phyloP scores from a whole-genome alignment of 495 filamentous ascomycete genomes.

The Entonaema liquescens region DNA sequence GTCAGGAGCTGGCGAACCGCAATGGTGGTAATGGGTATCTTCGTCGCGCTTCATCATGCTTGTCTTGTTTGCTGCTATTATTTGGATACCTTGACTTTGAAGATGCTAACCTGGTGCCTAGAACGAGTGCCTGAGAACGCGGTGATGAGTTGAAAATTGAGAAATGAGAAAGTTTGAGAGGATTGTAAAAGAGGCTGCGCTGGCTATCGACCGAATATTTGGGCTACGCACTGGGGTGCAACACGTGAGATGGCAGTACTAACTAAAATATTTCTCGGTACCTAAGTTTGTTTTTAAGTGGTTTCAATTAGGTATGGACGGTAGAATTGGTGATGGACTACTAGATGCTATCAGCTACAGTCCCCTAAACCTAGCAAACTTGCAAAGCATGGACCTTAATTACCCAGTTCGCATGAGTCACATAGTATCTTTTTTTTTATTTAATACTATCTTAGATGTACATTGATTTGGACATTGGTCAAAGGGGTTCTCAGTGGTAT shows the following conservation, averaged over 20 bases:
- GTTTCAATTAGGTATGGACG: neutral
- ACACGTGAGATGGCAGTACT: neutral
- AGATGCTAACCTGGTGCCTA: neutral
- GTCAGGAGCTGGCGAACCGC: neutral
- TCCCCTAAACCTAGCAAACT: neutral
- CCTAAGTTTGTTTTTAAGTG: neutral
- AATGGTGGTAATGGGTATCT: neutral
- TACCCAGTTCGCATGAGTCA: neutral
- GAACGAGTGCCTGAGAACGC: neutral
- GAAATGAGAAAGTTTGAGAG: neutral
- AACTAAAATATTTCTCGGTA: neutral
- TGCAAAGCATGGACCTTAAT: slow-evolving; percentile 4
- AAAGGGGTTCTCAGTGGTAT: neutral
- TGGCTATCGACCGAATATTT: neutral
- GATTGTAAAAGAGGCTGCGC: neutral
- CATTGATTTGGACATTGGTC: neutral
- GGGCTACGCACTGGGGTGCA: neutral
- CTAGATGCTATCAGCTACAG: neutral
- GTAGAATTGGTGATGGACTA: neutral
- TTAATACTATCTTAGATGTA: neutral
- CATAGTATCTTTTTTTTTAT: neutral
- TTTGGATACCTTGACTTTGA: neutral
- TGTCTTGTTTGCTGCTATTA: neutral
- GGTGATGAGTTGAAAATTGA: neutral
- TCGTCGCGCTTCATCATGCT: neutral